These are phyloP conservation scores for Scorias spongiosa DNA, from an alignment of 2,329 filamentous ascomycete genomes.

Conservation along the genomic window DNA sequence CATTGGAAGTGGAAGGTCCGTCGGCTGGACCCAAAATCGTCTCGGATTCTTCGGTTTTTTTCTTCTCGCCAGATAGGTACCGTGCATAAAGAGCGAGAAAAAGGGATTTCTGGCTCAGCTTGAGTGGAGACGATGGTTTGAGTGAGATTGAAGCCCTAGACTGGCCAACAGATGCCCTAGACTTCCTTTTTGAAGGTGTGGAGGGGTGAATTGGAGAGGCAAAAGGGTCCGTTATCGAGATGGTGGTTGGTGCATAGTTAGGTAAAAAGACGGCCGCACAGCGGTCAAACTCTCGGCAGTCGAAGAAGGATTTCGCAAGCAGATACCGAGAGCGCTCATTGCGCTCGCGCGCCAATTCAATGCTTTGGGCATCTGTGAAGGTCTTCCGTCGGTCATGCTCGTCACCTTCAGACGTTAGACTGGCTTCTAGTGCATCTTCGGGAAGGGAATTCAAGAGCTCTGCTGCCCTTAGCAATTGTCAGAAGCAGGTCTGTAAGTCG, in stretches of 20 bases:
- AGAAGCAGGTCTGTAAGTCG: constrained; percentile 4
- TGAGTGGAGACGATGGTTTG: constrained; percentile 6
- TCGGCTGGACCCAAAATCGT: constrained; percentile 94
- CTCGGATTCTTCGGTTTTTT: constrained; percentile 89
- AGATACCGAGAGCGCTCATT: constrained; percentile 72
- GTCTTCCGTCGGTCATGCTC: constrained; percentile 18
- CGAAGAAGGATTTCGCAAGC: constrained; percentile 84
- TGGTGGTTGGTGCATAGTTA: constrained; percentile 45
- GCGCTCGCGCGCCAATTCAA: constrained; percentile 61
- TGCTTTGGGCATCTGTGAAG: constrained; percentile 45
- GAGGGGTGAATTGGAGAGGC: constrained; percentile 13
- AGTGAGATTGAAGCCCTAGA: not conserved
- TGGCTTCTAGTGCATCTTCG: constrained; percentile 25
- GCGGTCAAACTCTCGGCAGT: constrained; percentile 87
- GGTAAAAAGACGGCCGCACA: constrained; percentile 65
- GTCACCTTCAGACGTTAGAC: constrained; percentile 21
- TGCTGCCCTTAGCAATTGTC: constrained; percentile 53
- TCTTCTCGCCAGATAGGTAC: constrained; percentile 85
- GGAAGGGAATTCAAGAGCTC: constrained; percentile 80
- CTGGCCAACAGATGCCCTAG: constrained; percentile 1
- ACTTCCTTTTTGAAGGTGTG: constrained; percentile 31
- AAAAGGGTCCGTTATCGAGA: constrained; percentile 15
- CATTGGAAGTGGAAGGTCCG: constrained; percentile 68
- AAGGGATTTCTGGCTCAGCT: constrained; percentile 74
- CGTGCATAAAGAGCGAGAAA: constrained; percentile 89